These are phyloP conservation scores for Chimonanthus praecox DNA, from an alignment of 164 flowering plant genomes.

Conservation along the genomic window DNA sequence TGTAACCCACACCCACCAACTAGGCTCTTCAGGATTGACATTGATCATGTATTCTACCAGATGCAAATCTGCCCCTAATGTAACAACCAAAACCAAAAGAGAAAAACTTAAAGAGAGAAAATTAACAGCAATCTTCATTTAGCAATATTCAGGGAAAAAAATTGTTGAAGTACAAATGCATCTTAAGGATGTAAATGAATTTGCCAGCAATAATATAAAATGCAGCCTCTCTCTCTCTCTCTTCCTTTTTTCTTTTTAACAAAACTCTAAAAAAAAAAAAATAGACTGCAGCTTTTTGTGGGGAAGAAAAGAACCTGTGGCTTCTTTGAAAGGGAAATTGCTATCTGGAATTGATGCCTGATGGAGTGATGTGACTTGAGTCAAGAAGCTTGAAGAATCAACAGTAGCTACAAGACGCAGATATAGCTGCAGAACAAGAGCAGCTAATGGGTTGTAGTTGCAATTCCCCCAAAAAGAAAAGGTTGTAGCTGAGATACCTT, in stretches of 20 bases:
- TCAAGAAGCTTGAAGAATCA: slow-evolving; percentile 57
- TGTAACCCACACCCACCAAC: slow-evolving; percentile 97
- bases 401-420: slow-evolving; percentile 60
- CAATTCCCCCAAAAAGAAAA: too few relatives aligned
- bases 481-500: too few relatives aligned
- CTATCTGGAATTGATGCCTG: slow-evolving; percentile 29
- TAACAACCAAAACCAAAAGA: slow-evolving; percentile 13
- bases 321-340: slow-evolving; percentile 65
- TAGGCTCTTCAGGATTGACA: slow-evolving; percentile 56
- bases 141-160: neutral
- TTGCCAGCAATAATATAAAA: neutral
- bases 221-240: neutral
- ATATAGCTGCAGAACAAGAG: slow-evolving; percentile 46
- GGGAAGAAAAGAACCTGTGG: slow-evolving; percentile 46
- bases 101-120: neutral
- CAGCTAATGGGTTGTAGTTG: neutral
- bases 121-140: too few relatives aligned
- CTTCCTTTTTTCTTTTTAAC: too few relatives aligned
- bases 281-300: neutral
- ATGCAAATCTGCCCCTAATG: slow-evolving; percentile 50
- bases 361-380: slow-evolving; percentile 43
- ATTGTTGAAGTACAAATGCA: neutral
- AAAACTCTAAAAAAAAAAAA: too few relatives aligned
- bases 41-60: slow-evolving; percentile 58
- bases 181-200: neutral